A percentile compares a stretch with the other conserved stretches of the same genome.
These are phyloP conservation scores for Plenodomus lindquistii DNA, from an alignment of 2,329 filamentous ascomycete species.

Conservation along the genomic window DNA sequence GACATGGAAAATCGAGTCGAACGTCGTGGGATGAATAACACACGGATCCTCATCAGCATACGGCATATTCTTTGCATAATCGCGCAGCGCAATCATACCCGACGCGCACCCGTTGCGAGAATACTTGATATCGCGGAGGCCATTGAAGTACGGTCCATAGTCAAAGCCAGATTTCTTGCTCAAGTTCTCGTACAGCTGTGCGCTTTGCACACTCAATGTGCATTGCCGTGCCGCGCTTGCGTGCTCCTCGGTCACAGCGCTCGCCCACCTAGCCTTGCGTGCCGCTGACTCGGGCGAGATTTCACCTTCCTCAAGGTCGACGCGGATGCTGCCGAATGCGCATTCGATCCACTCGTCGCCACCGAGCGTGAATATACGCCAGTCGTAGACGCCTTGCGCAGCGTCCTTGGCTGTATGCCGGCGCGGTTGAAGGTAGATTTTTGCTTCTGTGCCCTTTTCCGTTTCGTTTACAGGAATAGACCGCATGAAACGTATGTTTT, in stretches of 20 bases:
- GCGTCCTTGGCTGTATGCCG: conserved; percentile 9
- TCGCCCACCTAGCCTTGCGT: conserved; percentile 4
- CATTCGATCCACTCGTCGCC: conserved; percentile 10
- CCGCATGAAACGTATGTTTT: conserved; percentile 9
- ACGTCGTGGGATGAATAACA: conserved; percentile 7
- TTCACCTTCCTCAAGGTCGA: conserved; percentile 6
- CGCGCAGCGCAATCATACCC: too few species aligned
- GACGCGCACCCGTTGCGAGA: too few species aligned
- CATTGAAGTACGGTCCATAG: too few species aligned
- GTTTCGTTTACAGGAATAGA: conserved; percentile 11
- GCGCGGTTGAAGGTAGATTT: conserved; percentile 8
- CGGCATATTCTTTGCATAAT: too few species aligned
- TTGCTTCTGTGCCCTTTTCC: conserved; percentile 7
- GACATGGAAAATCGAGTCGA: conserved; percentile 6
- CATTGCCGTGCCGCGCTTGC: conserved; percentile 1
- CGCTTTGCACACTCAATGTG: too few species aligned
- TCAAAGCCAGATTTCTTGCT: too few species aligned
- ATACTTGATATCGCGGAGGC: too few species aligned
- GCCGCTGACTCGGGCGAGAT: conserved; percentile 1
- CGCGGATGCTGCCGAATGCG: conserved; percentile 8
- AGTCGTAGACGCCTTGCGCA: conserved; percentile 7
- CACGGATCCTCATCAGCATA: conserved; percentile 3
- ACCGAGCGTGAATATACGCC: conserved; percentile 6
- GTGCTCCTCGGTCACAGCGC: conserved; percentile 5
- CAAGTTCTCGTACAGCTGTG: too few species aligned